Evolutionary conservation across 768 basidiomycete genomes (phyloP).

Genomic region (Mrakia hoshinonis): DNA sequence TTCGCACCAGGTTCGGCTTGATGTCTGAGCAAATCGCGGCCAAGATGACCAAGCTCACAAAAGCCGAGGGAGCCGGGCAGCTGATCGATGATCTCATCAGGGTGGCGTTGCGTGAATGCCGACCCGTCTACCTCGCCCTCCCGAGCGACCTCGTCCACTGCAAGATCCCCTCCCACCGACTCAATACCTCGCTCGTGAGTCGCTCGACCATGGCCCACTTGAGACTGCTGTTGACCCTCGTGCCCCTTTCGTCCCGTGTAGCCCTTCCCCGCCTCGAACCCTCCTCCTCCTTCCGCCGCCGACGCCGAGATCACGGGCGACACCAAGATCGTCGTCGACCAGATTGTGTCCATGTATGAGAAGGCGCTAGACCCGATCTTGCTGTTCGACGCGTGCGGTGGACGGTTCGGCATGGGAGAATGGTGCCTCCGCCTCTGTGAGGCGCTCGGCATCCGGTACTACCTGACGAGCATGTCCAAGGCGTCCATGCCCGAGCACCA

Average conservation of each 20-base stretch:
- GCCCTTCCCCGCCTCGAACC: slow-evolving; percentile 31
- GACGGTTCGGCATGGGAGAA: slow-evolving; percentile 58
- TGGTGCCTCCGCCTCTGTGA: slow-evolving; percentile 57
- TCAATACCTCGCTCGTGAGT: slow-evolving; percentile 49
- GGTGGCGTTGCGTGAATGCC: slow-evolving; percentile 40
- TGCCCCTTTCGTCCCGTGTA: slow-evolving; percentile 33
- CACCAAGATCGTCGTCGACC: slow-evolving; percentile 16
- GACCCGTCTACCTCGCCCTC: slow-evolving; percentile 77
- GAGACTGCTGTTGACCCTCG: slow-evolving; percentile 26
- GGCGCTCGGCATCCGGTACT: slow-evolving; percentile 63
- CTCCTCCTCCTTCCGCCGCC: slow-evolving; percentile 20
- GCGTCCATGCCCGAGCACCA: slow-evolving; percentile 61
- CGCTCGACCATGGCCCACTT: slow-evolving; percentile 35
- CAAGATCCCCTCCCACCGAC: slow-evolving; percentile 57
- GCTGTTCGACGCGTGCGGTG: slow-evolving; percentile 47
- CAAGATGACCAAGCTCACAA: slow-evolving; percentile 55
- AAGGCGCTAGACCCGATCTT: slow-evolving; percentile 51
- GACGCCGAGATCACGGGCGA: slow-evolving; percentile 25
- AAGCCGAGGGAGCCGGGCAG: slow-evolving; percentile 50
- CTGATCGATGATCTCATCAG: slow-evolving; percentile 72
- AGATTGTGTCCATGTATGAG: slow-evolving; percentile 30
- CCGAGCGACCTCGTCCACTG: slow-evolving; percentile 68
- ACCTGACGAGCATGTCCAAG: slow-evolving; percentile 52
- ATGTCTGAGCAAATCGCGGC: slow-evolving; percentile 67
- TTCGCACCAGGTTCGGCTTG: too few relatives aligned